Conservation (phyloP, 805 yeast genomes). For the Metschnikowia dekortorum region DNA sequence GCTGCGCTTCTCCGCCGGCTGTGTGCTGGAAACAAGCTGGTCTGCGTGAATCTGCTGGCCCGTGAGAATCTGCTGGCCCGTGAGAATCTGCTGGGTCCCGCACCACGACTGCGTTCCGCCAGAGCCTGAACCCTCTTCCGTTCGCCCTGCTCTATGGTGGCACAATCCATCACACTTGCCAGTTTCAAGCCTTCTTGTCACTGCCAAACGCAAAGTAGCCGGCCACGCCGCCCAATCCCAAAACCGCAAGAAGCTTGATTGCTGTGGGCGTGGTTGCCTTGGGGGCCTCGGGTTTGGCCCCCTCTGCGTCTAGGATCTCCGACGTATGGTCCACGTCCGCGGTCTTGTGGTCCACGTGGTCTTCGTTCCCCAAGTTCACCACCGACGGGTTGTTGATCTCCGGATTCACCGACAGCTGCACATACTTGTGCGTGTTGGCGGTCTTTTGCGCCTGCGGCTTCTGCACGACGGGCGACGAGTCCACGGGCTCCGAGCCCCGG, state of each 20-base stretch:
- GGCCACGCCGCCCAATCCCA: constrained; percentile 18
- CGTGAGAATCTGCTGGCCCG: too few species aligned
- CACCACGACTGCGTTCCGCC: too few species aligned
- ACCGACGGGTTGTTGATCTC: constrained; percentile 35
- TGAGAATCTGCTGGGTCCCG: too few species aligned
- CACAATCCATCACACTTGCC: background rate
- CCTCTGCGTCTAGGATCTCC: constrained; percentile 30
- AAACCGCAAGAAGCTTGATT: constrained; percentile 11
- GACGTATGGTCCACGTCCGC: constrained; percentile 28
- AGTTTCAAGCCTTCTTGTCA: background rate
- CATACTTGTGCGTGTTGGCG: constrained; percentile 36
- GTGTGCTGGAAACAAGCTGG: too few species aligned
- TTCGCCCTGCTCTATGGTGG: background rate
- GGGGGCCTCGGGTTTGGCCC: constrained; percentile 1
- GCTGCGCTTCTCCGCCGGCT: too few species aligned
- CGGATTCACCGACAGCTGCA: constrained; percentile 40
- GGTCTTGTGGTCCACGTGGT: constrained; percentile 33
- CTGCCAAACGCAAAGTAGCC: constrained; percentile 15
- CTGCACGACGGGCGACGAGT: constrained; percentile 19
- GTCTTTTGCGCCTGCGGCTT: constrained; percentile 21
- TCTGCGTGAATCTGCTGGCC: too few species aligned
- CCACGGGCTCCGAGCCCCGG: constrained; percentile 34
- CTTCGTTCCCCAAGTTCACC: constrained; percentile 29
- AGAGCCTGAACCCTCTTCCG: background rate
- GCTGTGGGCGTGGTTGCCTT: constrained; percentile 5